Conservation (phyloP, 1,284 basidiomycete species). For the Leucoagaricus sp. region DNA sequence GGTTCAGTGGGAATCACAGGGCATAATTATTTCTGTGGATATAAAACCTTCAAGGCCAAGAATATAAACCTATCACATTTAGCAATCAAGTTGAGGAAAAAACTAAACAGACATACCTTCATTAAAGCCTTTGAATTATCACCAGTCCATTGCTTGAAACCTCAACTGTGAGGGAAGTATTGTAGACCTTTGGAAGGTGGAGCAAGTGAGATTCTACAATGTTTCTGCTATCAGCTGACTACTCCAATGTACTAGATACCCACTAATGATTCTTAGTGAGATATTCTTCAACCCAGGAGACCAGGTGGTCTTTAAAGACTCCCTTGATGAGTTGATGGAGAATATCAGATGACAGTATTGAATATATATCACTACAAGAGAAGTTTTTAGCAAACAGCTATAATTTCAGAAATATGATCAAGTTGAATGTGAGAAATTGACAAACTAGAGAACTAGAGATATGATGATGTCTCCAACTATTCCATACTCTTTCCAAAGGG, state of each 20-base stretch:
- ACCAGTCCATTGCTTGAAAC: constrained; percentile 31
- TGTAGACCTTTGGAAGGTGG: constrained; percentile 23
- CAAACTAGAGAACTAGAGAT: background rate
- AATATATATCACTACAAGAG: constrained; percentile 15
- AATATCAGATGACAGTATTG: constrained; percentile 15
- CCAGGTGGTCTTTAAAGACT: constrained; percentile 24
- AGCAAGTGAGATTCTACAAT: constrained; percentile 21
- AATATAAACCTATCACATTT: no score
- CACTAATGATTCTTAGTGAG: background rate
- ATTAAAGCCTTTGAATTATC: constrained; percentile 31
- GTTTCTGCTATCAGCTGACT: no score
- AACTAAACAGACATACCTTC: no score
- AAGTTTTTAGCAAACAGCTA: constrained; percentile 15
- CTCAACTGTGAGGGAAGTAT: constrained; percentile 23
- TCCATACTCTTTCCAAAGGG: constrained; percentile 5
- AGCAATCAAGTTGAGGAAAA: no score
- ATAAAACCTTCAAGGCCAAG: no score
- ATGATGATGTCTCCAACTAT: background rate
- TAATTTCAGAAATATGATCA: no score
- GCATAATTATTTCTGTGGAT: no score
- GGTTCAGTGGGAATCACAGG: no score
- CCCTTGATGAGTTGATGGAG: constrained; percentile 23
- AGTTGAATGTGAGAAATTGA: no score
- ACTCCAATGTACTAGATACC: no score
- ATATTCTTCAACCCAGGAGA: constrained; percentile 21